phyloP scores from a whole-genome alignment of 192 early-diverging fungal genomes.

The Coemansia sp. region DNA sequence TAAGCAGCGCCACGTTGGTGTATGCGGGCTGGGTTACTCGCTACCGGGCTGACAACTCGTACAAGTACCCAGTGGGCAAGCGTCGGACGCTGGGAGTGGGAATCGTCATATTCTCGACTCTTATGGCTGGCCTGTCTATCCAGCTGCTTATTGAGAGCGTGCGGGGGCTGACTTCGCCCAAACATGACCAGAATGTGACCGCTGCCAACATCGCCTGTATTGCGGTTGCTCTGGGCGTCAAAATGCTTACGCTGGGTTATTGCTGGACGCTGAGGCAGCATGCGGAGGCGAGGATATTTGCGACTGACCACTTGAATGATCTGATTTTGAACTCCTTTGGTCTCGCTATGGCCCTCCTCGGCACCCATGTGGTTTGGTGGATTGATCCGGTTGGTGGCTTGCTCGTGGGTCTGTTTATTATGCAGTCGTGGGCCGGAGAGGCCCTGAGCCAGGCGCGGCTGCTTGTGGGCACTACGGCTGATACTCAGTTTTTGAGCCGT shows the following conservation, averaged over 20 bases:
- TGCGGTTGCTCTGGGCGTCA: conserved; percentile 54
- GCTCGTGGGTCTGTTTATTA: conserved; percentile 60
- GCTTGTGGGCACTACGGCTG: conserved; percentile 74
- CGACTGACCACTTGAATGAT: conserved; percentile 69
- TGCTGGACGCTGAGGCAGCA: conserved; percentile 50
- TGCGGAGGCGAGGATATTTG: conserved; percentile 57
- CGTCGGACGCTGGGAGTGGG: conserved; percentile 67
- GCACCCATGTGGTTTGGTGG: conserved; percentile 58
- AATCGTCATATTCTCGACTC: conserved; percentile 65
- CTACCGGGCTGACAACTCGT: conserved; percentile 54
- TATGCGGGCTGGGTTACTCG: conserved; percentile 59
- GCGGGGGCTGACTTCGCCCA: conserved; percentile 53
- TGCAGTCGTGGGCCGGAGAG: conserved; percentile 60
- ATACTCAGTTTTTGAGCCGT: conserved; percentile 67
- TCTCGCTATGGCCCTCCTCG: conserved; percentile 61
- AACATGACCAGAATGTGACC: conserved; percentile 48
- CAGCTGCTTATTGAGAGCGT: conserved; percentile 66
- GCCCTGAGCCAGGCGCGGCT: conserved; percentile 65
- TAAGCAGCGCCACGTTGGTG: conserved; percentile 58
- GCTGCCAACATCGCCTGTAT: conserved; percentile 54
- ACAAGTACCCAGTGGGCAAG: conserved; percentile 70
- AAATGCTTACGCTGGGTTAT: conserved; percentile 58
- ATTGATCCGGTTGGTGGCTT: conserved; percentile 69
- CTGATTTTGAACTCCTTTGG: conserved; percentile 65
- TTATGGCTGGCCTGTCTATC: conserved; percentile 68